Conservation (phyloP, 192 early-diverging fungal genomes). For the Coemansia sp. region DNA sequence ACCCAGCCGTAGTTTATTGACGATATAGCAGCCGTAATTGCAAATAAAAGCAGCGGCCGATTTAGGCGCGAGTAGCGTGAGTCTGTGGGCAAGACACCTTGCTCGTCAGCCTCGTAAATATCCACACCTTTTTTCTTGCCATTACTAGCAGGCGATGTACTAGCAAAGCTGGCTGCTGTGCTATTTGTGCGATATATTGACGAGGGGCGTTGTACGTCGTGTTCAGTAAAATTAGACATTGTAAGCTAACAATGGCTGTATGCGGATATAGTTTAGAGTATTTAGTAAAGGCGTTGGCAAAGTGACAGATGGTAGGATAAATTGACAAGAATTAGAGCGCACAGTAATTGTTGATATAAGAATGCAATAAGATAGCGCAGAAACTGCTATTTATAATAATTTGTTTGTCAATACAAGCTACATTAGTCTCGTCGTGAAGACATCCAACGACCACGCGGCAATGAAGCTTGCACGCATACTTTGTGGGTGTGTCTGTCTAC, state of each 20-base stretch:
- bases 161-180: conserved; percentile 18
- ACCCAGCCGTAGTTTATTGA: conserved; percentile 57
- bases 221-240: background rate
- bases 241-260: background rate
- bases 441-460: background rate
- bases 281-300: no score
- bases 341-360: background rate
- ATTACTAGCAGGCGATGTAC: conserved; percentile 18
- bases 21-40: conserved; percentile 40
- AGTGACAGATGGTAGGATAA: no score
- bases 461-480: background rate
- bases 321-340: background rate
- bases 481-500: background rate
- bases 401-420: background rate
- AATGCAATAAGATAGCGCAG: background rate
- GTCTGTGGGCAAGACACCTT: conserved; percentile 26
- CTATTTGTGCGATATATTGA: background rate
- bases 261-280: background rate
- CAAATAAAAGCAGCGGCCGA: conserved; percentile 30
- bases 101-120: conserved; percentile 21
- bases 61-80: conserved; percentile 38
- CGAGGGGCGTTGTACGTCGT: background rate
- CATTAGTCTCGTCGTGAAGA: background rate
- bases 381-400: background rate
- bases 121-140: conserved; percentile 6